A percentile compares a stretch with the other conserved stretches of the same genome.
Conservation (phyloP, 192 early-diverging fungal species). For the Borealophlyctis nickersoniae region DNA sequence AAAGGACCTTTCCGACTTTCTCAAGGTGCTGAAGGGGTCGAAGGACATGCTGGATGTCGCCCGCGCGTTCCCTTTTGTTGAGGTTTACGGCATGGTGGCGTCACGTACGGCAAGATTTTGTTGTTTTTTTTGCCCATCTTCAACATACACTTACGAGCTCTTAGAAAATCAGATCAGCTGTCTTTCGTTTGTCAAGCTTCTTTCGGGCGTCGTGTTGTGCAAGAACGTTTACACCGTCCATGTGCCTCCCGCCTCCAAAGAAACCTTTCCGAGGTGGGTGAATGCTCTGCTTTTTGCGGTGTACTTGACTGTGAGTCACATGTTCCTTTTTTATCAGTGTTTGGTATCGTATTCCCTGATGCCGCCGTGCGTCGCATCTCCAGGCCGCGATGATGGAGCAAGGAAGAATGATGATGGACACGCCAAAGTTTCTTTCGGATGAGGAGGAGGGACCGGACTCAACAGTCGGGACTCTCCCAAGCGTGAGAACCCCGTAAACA, state of each 20-base stretch:
- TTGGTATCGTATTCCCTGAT: no score
- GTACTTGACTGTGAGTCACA: background rate
- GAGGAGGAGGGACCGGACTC: no score
- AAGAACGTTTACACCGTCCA: background rate
- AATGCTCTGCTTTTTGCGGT: background rate
- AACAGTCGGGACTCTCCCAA: no score
- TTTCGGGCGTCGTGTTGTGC: background rate
- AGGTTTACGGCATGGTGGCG: no score
- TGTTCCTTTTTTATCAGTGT: background rate
- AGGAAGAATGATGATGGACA: background rate
- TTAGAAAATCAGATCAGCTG: background rate
- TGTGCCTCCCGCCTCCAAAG: background rate
- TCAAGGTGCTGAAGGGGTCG: no score
- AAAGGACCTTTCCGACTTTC: no score
- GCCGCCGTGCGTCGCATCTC: background rate
- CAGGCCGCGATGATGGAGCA: background rate
- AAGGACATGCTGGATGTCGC: no score
- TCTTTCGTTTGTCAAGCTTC: background rate
- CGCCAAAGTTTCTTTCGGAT: background rate
- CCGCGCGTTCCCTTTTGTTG: no score
- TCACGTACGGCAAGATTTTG: no score
- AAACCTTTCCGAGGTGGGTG: background rate
- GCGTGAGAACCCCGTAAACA: no score
- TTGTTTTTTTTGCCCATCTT: no score
- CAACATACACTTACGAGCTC: no score